Conservation (phyloP, 2,329 filamentous ascomycete genomes). For the Hypoxylon sp. region DNA sequence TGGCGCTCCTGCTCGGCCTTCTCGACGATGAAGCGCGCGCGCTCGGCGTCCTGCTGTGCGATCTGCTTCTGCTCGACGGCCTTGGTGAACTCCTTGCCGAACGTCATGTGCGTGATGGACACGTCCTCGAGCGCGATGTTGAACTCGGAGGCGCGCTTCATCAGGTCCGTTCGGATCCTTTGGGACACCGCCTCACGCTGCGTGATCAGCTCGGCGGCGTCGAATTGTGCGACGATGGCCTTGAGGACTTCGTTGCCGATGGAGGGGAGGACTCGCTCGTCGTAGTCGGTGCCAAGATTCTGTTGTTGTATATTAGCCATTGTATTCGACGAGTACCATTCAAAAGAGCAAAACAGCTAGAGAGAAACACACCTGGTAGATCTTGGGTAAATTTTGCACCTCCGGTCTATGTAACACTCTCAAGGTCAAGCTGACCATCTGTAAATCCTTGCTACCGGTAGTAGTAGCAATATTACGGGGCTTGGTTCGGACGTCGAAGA, state of each 20-base stretch:
- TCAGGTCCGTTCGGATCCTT: slow-evolving; percentile 91
- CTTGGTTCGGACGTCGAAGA: slow-evolving; percentile 98
- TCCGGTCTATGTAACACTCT: slow-evolving; percentile 95
- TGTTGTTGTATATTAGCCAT: slow-evolving; percentile 57
- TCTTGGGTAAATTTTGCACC: slow-evolving; percentile 92
- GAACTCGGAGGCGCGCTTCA: slow-evolving; percentile 95
- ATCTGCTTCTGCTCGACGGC: slow-evolving; percentile 99
- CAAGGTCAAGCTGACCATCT: slow-evolving; percentile 99
- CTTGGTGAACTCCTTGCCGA: slow-evolving; percentile 98
- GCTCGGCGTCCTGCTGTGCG: slow-evolving; percentile 97
- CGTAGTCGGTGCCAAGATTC: slow-evolving; percentile 98
- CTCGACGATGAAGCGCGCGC: slow-evolving; percentile 98
- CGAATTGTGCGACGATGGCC: slow-evolving; percentile 98
- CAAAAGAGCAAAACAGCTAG: not conserved
- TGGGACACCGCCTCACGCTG: slow-evolving; percentile 97
- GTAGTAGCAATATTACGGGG: slow-evolving; percentile 97
- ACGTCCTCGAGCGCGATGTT: slow-evolving; percentile 99
- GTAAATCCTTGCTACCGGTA: slow-evolving; percentile 97
- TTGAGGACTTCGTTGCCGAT: slow-evolving; percentile 99
- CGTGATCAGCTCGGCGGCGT: slow-evolving; percentile 98
- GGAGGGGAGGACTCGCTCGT: slow-evolving; percentile 96
- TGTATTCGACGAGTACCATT: no score
- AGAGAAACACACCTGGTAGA: slow-evolving; percentile 85
- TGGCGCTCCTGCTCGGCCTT: slow-evolving; percentile 98
- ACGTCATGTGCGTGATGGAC: slow-evolving; percentile 99